phyloP scores from a whole-genome alignment of 106 monocot genomes.

The Dioscorea alata region DNA sequence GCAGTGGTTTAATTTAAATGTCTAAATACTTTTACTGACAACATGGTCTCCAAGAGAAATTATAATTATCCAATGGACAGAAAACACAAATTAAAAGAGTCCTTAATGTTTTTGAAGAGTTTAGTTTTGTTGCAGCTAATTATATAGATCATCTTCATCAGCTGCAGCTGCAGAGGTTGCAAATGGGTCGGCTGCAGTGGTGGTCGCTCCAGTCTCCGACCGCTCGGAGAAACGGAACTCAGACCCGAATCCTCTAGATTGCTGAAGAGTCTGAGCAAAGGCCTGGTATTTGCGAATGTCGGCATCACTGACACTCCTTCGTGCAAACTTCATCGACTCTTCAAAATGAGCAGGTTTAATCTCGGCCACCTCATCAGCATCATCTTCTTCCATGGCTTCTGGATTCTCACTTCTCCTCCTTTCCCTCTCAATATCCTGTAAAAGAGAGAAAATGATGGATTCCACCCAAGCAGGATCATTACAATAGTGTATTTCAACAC shows the following conservation, averaged over 20 bases:
- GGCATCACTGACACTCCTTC: conserved; percentile 80
- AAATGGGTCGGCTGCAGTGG: conserved; percentile 53
- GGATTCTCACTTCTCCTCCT: conserved; percentile 62
- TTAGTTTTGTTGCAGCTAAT: conserved; percentile 8
- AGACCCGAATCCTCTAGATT: conserved; percentile 71
- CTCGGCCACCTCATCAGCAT: conserved; percentile 60
- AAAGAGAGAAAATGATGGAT: background rate
- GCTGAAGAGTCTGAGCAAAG: conserved; percentile 85
- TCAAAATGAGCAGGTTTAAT: conserved; percentile 83
- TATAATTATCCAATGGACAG: no score
- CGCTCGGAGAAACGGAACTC: conserved; percentile 83
- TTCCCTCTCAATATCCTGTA: conserved; percentile 81
- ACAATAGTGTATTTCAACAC: no score
- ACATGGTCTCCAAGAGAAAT: no score
- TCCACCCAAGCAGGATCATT: no score
- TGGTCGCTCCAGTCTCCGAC: conserved; percentile 33
- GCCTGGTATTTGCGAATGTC: conserved; percentile 91
- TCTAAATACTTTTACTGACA: no score
- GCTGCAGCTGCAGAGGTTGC: conserved; percentile 31
- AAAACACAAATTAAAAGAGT: no score
- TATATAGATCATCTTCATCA: conserved; percentile 79
- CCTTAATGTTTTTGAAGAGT: no score
- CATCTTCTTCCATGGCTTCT: conserved; percentile 88
- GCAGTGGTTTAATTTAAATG: no score
- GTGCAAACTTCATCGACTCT: conserved; percentile 80